A percentile compares a stretch with the other conserved stretches of the same genome.
phyloP scores from a whole-genome alignment of 2,329 filamentous ascomycete species.

The Thielaviopsis musarum region DNA sequence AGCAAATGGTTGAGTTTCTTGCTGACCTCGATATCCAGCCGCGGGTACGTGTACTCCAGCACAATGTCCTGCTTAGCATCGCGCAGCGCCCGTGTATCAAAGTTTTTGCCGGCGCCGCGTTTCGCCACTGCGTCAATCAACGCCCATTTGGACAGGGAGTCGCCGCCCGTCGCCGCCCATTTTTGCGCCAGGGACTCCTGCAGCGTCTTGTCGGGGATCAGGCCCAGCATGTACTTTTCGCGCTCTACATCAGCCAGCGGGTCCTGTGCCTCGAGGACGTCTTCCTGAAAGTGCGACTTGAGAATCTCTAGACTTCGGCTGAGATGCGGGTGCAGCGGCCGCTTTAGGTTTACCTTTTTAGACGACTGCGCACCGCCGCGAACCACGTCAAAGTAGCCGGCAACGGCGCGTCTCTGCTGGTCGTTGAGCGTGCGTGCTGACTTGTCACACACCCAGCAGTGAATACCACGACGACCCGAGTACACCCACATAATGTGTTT shows the following conservation, averaged over 20 bases:
- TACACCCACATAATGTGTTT: slow-evolving; percentile 98
- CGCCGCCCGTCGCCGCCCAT: slow-evolving; percentile 67
- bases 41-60: slow-evolving; percentile 92
- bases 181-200: slow-evolving; percentile 70
- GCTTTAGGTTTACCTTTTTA: slow-evolving; percentile 68
- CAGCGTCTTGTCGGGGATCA: slow-evolving; percentile 67
- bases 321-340: slow-evolving; percentile 82
- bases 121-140: slow-evolving; percentile 82
- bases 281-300: slow-evolving; percentile 65
- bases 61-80: slow-evolving; percentile 94
- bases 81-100: slow-evolving; percentile 57
- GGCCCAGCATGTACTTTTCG: slow-evolving; percentile 60
- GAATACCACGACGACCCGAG: slow-evolving; percentile 85
- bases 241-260: slow-evolving; percentile 60
- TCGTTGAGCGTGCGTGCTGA: slow-evolving; percentile 74
- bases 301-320: slow-evolving; percentile 75
- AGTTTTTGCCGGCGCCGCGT: slow-evolving; percentile 50
- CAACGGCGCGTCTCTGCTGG: slow-evolving; percentile 66
- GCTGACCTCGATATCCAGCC: slow-evolving; percentile 89
- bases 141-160: slow-evolving; percentile 72
- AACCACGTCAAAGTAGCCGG: slow-evolving; percentile 80
- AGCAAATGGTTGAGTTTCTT: slow-evolving; percentile 98
- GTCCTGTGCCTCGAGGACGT: slow-evolving; percentile 71
- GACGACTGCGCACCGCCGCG: slow-evolving; percentile 71
- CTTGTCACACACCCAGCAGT: slow-evolving; percentile 96